Evolutionary conservation across 345 rosid genomes (phyloP), one percentile per base, ranked within the genome.

Genomic region (Odontarrhena argentea): DNA sequence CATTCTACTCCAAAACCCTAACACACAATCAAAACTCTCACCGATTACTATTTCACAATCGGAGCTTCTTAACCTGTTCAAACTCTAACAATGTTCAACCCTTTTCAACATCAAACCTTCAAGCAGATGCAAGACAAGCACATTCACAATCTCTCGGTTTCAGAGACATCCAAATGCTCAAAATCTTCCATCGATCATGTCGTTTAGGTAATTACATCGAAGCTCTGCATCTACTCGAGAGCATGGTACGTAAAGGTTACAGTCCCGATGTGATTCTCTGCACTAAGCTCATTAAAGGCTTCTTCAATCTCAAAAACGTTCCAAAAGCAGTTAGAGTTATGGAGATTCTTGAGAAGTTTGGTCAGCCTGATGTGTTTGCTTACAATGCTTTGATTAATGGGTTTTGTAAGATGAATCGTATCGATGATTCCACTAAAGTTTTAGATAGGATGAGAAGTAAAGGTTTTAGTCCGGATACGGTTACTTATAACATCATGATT

Each of bases 381-480:
- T 92, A 87, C 69, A 92, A 92, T 75, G 96, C 88, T 0, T 61
- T 92, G 80, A 87, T 92, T 40, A 83, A 86, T 40, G 93, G 96
- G 68, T 87, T 87, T 48, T 87, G 96, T 72, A 92, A 92, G 82
- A 78, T 83, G 15, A 81, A 82, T 74, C 80, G 78, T 58, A 78
- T 86, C 8, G 88, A 83, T n/a, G 77, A 78, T 38, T 86, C 93
- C 2, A 78, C 81, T 2, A 80, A 42, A 26, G 84, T 87, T 58
- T 78, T 92, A 30, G 81, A 83, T 63, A 76, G 93, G 74, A 85
- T 92, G 96, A 82, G 78, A 64, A 77, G 77, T 41, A 83, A 82
- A 55, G 96, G 91, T 10, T 78, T 87, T 69, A 69, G 61, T 0
- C 93, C 96, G 0, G 92, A 92, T 54, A 87, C 87, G 11, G 91